phyloP scores from a whole-genome alignment of 179 eudicot species.

The Beta lomatogona region DNA sequence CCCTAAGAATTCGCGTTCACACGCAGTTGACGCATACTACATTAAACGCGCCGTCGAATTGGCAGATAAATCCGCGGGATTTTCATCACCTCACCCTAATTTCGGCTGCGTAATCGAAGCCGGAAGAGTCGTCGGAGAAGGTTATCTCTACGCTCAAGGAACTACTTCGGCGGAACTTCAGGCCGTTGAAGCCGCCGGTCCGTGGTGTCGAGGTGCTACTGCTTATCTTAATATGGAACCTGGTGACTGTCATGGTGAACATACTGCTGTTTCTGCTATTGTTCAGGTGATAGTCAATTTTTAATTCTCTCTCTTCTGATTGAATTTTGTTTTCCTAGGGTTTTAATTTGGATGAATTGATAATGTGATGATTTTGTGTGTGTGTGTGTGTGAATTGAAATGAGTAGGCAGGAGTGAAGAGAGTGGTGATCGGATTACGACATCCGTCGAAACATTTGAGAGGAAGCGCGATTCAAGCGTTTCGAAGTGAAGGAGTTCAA shows the following conservation, averaged over 20 bases:
- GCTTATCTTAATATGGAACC: conserved; percentile 96
- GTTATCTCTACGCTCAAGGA: conserved; percentile 83
- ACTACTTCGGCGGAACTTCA: conserved; percentile 83
- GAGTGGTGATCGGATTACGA: conserved; percentile 88
- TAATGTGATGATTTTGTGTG: neutral
- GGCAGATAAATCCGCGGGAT: conserved; percentile 91
- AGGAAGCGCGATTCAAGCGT: conserved; percentile 70
- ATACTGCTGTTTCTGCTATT: conserved; percentile 69
- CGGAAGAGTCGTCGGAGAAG: conserved; percentile 71
- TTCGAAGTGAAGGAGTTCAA: conserved; percentile 72
- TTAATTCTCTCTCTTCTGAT: neutral
- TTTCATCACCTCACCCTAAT: conserved; percentile 91
- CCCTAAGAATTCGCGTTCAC: conserved; percentile 33
- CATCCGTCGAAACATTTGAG: conserved; percentile 87
- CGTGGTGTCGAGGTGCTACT: conserved; percentile 60
- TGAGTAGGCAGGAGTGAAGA: conserved; percentile 77
- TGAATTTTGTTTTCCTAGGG: neutral
- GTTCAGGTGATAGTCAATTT: conserved; percentile 47
- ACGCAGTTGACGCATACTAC: conserved; percentile 59
- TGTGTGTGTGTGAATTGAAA: conserved; percentile 8
- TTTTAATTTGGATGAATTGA: neutral
- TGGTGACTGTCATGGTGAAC: conserved; percentile 82
- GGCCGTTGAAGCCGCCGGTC: conserved; percentile 83
- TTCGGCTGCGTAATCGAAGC: conserved; percentile 85
- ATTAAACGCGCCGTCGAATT: conserved; percentile 76